Conservation (phyloP, 352 stramenopile species). For the Phytophthora gonapodyides region DNA sequence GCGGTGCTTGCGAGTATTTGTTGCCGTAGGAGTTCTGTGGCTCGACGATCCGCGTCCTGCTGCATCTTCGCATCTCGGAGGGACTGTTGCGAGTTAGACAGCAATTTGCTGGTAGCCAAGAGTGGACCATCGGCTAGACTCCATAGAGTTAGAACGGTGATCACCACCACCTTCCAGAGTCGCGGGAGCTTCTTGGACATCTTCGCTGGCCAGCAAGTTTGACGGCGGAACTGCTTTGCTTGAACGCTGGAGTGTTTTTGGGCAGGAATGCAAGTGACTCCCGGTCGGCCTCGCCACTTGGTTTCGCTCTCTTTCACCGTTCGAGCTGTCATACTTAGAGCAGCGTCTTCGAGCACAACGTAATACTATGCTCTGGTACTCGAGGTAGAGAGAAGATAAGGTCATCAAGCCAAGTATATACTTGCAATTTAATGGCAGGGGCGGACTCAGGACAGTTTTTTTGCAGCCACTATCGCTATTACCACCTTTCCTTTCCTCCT, state of each 20-base stretch:
- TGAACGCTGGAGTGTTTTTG: too few relatives aligned
- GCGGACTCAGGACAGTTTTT: too few relatives aligned
- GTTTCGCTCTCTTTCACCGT: neutral
- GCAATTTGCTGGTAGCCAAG: neutral
- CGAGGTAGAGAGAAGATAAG: too few relatives aligned
- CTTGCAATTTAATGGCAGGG: too few relatives aligned
- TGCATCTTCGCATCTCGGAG: slow-evolving; percentile 2
- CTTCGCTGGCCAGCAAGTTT: neutral
- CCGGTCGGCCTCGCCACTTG: too few relatives aligned
- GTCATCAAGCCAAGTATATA: too few relatives aligned
- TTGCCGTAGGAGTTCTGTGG: neutral
- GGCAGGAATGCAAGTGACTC: neutral
- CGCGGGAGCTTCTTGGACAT: neutral
- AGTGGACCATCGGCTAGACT: neutral
- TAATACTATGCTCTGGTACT: too few relatives aligned
- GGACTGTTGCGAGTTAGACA: neutral
- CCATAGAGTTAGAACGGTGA: slow-evolving; percentile 4
- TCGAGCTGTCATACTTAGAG: too few relatives aligned
- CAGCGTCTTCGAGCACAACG: too few relatives aligned
- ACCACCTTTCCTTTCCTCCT: too few relatives aligned
- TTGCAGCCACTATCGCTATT: too few relatives aligned
- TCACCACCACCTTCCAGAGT: slow-evolving; percentile 4
- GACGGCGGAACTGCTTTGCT: neutral
- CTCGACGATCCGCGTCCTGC: slow-evolving; percentile 13
- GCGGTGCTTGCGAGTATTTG: neutral